A percentile compares a stretch with the other conserved stretches of the same genome.
phyloP scores from a whole-genome alignment of 768 basidiomycete species.

The Pulveroboletus sp. region DNA sequence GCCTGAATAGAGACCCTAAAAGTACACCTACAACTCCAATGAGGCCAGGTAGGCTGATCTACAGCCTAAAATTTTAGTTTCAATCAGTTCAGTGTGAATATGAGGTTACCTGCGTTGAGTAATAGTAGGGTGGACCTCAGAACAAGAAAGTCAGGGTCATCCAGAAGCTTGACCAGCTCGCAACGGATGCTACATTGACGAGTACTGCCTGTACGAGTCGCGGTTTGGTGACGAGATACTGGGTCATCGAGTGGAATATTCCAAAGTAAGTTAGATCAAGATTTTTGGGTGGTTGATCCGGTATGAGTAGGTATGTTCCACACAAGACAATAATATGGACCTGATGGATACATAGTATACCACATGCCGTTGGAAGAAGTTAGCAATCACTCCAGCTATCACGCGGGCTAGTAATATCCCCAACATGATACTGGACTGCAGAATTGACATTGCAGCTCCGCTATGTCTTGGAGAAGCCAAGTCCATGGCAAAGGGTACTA shows the following conservation, averaged over 20 bases:
- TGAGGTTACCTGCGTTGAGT: slow-evolving; percentile 24
- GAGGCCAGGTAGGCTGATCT: slow-evolving; percentile 47
- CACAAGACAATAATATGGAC: slow-evolving; percentile 25
- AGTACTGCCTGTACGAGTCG: slow-evolving; percentile 32
- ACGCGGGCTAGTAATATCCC: slow-evolving; percentile 27
- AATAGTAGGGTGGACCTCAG: slow-evolving; percentile 19
- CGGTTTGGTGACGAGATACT: slow-evolving; percentile 37
- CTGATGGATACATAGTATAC: slow-evolving; percentile 39
- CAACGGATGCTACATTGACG: slow-evolving; percentile 20
- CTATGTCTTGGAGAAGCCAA: slow-evolving; percentile 28
- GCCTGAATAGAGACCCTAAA: slow-evolving; percentile 19
- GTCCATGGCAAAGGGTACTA: slow-evolving; percentile 42
- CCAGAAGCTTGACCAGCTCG: slow-evolving; percentile 33
- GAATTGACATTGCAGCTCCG: slow-evolving; percentile 15
- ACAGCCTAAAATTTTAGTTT: slow-evolving; percentile 8
- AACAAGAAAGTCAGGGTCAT: slow-evolving; percentile 42
- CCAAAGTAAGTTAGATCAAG: slow-evolving; percentile 32
- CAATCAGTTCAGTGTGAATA: not conserved
- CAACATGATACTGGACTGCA: slow-evolving; percentile 24
- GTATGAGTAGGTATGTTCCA: slow-evolving; percentile 32
- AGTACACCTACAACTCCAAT: slow-evolving; percentile 37
- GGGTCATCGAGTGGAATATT: slow-evolving; percentile 36
- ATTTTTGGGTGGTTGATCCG: slow-evolving; percentile 38
- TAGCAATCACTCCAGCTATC: slow-evolving; percentile 35
- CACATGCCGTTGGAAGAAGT: slow-evolving; percentile 37